A percentile compares a stretch with the other conserved stretches of the same genome.
Conservation (phyloP, 768 basidiomycete genomes). For the Tylopilus cervinicoccineus region DNA sequence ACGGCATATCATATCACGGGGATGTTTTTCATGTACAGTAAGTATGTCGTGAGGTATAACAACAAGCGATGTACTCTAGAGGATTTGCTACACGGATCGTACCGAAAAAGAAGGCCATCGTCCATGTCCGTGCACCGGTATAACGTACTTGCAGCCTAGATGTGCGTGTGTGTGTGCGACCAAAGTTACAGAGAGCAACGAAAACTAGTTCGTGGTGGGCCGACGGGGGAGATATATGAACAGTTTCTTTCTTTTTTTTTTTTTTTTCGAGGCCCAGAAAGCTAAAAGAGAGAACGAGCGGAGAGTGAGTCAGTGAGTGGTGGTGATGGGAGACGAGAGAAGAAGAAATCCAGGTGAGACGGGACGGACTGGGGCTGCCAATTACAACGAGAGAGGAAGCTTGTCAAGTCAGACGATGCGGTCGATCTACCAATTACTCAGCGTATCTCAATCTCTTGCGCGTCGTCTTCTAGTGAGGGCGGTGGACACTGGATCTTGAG, state of each 20-base stretch:
- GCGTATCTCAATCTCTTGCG: constrained; percentile 47
- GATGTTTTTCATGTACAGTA: too few relatives aligned
- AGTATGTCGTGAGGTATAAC: constrained; percentile 10
- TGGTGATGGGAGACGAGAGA: not conserved
- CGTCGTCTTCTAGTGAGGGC: constrained; percentile 37
- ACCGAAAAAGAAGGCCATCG: not conserved
- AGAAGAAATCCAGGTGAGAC: constrained; percentile 7
- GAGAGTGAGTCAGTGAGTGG: constrained; percentile 8
- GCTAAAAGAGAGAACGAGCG: constrained; percentile 3
- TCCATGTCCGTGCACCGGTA: constrained; percentile 8
- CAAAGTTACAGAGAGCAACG: not conserved
- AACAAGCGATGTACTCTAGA: constrained; percentile 8
- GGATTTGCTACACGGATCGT: constrained; percentile 8
- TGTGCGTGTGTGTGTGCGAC: not conserved
- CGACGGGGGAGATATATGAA: not conserved
- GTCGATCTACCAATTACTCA: constrained; percentile 32
- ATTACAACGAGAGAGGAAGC: constrained; percentile 3
- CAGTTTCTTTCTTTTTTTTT: too few relatives aligned
- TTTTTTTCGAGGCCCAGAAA: constrained; percentile 1
- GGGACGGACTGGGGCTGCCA: not conserved
- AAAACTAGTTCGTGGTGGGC: not conserved
- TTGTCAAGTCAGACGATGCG: constrained; percentile 8
- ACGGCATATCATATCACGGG: not conserved
- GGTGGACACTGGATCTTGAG: constrained; percentile 51
- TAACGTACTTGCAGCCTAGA: constrained; percentile 3